These are phyloP conservation scores for Chlorella vulgaris DNA, from an alignment of 139 green algal genomes.

Conservation along the genomic window DNA sequence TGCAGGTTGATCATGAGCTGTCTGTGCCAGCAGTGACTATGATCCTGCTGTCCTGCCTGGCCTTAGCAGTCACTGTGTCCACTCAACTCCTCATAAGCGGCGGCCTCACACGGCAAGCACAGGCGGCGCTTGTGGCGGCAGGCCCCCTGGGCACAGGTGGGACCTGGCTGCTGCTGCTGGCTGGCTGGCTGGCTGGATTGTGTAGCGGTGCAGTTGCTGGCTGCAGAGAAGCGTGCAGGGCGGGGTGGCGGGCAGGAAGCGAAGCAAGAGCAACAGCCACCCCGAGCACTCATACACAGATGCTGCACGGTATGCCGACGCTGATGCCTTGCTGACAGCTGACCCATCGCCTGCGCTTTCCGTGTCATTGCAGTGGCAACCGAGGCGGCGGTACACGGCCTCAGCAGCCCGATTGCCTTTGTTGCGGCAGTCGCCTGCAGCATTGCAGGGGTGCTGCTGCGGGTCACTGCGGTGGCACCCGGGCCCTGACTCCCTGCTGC, in stretches of 20 bases:
- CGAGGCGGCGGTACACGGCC: constrained; percentile 14
- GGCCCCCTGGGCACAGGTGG: constrained; percentile 23
- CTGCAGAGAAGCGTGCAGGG: too few species aligned
- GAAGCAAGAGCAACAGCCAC: too few species aligned
- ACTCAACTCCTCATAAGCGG: constrained; percentile 20
- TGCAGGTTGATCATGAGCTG: constrained; percentile 44
- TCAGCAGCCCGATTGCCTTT: constrained; percentile 22
- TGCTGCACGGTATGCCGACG: too few species aligned
- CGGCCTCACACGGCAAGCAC: not conserved
- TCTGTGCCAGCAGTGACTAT: constrained; percentile 39
- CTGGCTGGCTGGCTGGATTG: too few species aligned
- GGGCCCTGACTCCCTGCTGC: not conserved
- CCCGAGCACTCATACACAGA: too few species aligned
- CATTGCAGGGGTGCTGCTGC: constrained; percentile 28
- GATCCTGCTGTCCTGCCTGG: constrained; percentile 32
- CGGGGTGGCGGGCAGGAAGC: too few species aligned
- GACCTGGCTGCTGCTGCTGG: too few species aligned
- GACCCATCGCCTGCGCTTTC: not conserved
- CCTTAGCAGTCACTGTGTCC: not conserved
- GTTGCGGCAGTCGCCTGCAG: constrained; percentile 4
- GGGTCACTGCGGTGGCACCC: not conserved
- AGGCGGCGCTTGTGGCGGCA: constrained; percentile 11
- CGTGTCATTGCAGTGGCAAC: not conserved
- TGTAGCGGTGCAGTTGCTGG: too few species aligned
- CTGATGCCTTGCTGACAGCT: not conserved